These are phyloP conservation scores for Emydomyces testavorans DNA, from an alignment of 2,329 filamentous ascomycete genomes.

Conservation along the genomic window DNA sequence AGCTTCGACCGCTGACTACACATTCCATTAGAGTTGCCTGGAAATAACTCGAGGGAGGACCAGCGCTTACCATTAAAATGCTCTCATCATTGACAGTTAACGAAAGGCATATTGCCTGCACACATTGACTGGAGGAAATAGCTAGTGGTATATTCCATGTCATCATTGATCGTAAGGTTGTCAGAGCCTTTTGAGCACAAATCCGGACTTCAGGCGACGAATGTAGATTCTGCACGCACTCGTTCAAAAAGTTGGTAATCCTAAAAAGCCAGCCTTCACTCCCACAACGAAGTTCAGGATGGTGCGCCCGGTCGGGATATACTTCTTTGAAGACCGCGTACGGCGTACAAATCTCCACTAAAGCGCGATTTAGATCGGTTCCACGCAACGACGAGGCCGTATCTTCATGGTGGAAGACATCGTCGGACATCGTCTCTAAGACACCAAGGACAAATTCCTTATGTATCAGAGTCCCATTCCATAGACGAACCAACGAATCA, in stretches of 20 bases:
- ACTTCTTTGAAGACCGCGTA: slow-evolving; percentile 60
- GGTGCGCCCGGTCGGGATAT: slow-evolving; percentile 60
- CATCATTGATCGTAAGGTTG: slow-evolving; percentile 66
- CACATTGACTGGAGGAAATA: slow-evolving; percentile 57
- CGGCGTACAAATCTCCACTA: slow-evolving; percentile 90
- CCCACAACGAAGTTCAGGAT: slow-evolving; percentile 59
- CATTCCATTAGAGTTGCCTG: slow-evolving; percentile 5
- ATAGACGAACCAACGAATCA: slow-evolving; percentile 64
- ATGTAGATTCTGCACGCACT: slow-evolving; percentile 57
- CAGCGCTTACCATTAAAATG: slow-evolving; percentile 55
- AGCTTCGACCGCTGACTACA: slow-evolving; percentile 69
- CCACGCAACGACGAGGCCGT: slow-evolving; percentile 71
- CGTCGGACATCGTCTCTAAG: slow-evolving; percentile 83
- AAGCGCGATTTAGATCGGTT: slow-evolving; percentile 71
- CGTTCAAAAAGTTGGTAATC: slow-evolving; percentile 59
- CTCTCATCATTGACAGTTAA: slow-evolving; percentile 59
- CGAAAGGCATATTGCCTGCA: slow-evolving; percentile 58
- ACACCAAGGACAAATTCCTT: slow-evolving; percentile 83
- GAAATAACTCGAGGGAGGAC: slow-evolving; percentile 7
- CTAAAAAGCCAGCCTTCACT: slow-evolving; percentile 79
- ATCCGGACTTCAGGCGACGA: slow-evolving; percentile 55
- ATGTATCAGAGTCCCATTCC: slow-evolving; percentile 53
- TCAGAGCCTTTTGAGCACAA: slow-evolving; percentile 65
- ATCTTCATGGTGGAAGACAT: slow-evolving; percentile 87
- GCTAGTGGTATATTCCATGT: slow-evolving; percentile 81